These are phyloP conservation scores for Rhodomyrtus psidioides DNA, from an alignment of 441 rosid genomes.

Conservation along the genomic window DNA sequence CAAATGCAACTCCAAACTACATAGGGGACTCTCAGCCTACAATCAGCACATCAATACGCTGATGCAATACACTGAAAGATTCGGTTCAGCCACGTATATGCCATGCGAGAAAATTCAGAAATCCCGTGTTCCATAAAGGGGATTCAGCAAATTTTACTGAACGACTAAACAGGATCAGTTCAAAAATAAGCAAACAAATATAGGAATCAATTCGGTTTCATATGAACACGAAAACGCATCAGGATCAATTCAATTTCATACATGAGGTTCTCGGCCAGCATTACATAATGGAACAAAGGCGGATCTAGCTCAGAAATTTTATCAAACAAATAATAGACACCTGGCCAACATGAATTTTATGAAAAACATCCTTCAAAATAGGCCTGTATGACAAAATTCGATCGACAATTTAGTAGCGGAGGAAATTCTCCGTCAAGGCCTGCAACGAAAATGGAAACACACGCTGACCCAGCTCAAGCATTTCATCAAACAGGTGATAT, in stretches of 20 bases:
- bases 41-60: neutral
- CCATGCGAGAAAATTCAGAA: neutral
- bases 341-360: no score
- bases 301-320: no score
- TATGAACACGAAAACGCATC: neutral
- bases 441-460: no score
- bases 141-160: neutral
- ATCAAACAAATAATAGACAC: no score
- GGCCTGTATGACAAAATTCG: no score
- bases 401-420: no score
- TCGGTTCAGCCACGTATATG: neutral
- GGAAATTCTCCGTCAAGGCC: no score
- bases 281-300: neutral
- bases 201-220: neutral
- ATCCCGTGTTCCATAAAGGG: neutral
- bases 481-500: no score
- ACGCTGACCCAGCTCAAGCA: no score
- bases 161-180: neutral
- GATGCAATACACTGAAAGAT: neutral
- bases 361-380: no score
- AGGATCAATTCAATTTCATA: neutral
- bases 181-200: no score
- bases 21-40: rapidly evolving
- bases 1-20: neutral
- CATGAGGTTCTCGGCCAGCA: neutral